Conservation (phyloP, 768 basidiomycete genomes). For the Lyophyllum semitale region DNA sequence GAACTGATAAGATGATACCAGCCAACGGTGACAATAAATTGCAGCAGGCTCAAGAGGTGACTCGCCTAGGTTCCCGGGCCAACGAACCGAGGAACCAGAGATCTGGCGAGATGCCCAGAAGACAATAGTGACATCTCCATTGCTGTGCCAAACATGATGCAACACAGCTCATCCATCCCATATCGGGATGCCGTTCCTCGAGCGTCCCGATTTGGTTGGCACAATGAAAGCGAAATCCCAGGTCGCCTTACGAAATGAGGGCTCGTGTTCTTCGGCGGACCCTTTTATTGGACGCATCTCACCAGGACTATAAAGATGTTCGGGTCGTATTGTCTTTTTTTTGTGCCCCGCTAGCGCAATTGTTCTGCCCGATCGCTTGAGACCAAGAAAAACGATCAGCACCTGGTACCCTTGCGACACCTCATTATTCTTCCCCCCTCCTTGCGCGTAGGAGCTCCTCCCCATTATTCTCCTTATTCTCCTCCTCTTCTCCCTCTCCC, state of each 20-base stretch:
- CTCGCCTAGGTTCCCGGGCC: conserved; percentile 33
- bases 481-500: conserved; percentile 25
- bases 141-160: conserved; percentile 36
- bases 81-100: conserved; percentile 27
- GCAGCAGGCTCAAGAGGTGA: conserved; percentile 6
- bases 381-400: conserved; percentile 51
- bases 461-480: conserved; percentile 32
- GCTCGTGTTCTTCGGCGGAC: conserved; percentile 39
- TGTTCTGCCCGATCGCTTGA: conserved; percentile 54
- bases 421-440: conserved; percentile 46
- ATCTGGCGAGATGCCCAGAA: conserved; percentile 25
- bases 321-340: conserved; percentile 57
- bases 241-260: conserved; percentile 36
- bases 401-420: conserved; percentile 44
- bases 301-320: conserved; percentile 53
- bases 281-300: conserved; percentile 33
- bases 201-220: conserved; percentile 28
- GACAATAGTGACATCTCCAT: conserved; percentile 52
- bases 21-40: conserved; percentile 29
- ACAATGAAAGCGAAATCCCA: conserved; percentile 34
- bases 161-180: conserved; percentile 36
- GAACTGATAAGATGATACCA: conserved; percentile 19
- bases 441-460: conserved; percentile 35
- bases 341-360: conserved; percentile 68
- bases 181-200: conserved; percentile 41